These are phyloP conservation scores for Juncus effusus DNA, from an alignment of 176 grass and related monocot species.

Conservation along the genomic window DNA sequence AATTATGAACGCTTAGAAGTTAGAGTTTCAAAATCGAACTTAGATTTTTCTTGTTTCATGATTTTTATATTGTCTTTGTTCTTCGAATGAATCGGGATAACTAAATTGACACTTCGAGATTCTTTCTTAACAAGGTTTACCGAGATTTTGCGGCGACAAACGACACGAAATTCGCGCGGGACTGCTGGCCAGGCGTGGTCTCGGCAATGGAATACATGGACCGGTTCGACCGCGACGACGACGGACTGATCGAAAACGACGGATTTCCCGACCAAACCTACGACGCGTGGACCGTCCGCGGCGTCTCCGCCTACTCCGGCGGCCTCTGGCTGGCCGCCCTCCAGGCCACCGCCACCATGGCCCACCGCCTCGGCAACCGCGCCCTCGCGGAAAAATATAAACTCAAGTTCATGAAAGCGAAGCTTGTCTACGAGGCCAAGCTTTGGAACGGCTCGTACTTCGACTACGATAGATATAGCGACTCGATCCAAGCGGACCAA, in stretches of 20 bases:
- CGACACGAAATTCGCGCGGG: constrained; percentile 69
- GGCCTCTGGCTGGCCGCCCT: constrained; percentile 93
- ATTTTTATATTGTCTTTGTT: no score
- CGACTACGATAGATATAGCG: constrained; percentile 86
- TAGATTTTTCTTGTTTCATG: no score
- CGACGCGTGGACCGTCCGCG: constrained; percentile 89
- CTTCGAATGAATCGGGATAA: no score
- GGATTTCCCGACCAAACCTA: constrained; percentile 98
- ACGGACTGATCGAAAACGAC: constrained; percentile 88
- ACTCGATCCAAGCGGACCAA: constrained; percentile 90
- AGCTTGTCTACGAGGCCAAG: constrained; percentile 61
- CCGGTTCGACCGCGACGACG: constrained; percentile 82
- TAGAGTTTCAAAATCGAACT: no score
- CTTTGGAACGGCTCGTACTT: constrained; percentile 95
- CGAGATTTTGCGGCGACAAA: constrained; percentile 86
- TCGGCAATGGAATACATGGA: constrained; percentile 95
- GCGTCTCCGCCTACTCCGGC: constrained; percentile 85
- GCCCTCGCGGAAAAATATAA: constrained; percentile 77
- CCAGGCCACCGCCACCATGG: constrained; percentile 77
- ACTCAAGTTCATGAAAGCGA: constrained; percentile 78
- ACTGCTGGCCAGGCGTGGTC: constrained; percentile 89
- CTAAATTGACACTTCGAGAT: no score
- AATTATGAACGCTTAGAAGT: no score
- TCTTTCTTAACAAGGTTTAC: constrained; percentile 14
- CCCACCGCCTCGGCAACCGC: constrained; percentile 61